Conservation (phyloP, 1,284 basidiomycete species). For the Rhodofomes roseus region DNA sequence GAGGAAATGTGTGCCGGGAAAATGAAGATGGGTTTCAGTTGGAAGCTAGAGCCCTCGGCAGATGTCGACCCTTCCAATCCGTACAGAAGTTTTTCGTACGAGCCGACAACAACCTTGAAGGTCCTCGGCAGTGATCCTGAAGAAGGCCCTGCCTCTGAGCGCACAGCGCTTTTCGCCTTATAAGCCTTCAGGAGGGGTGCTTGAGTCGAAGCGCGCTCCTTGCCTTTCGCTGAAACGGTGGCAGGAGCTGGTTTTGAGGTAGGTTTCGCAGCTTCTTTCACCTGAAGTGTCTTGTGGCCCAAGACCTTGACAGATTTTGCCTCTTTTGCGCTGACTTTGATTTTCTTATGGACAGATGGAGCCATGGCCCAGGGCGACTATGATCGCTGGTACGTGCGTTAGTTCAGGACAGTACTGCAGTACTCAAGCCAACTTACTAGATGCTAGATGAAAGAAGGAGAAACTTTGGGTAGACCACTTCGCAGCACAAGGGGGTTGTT, state of each 20-base stretch:
- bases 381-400: background rate
- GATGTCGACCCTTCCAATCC: conserved; percentile 75
- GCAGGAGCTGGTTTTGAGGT: background rate
- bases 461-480: no score
- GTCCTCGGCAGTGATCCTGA: conserved; percentile 37
- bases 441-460: no score
- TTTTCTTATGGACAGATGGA: background rate
- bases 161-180: conserved; percentile 2
- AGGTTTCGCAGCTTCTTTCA: background rate
- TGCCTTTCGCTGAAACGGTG: conserved; percentile 12
- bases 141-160: conserved; percentile 8
- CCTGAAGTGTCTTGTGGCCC: background rate
- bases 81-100: conserved; percentile 95
- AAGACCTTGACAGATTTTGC: no score
- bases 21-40: conserved; percentile 84
- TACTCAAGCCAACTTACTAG: no score
- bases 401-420: no score
- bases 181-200: background rate
- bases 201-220: conserved; percentile 15
- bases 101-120: conserved; percentile 87
- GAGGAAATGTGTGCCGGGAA: conserved; percentile 96
- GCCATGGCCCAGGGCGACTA: background rate
- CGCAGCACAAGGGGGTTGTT: no score
- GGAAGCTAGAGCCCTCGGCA: conserved; percentile 35
- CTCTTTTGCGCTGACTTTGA: background rate